Evolutionary conservation across 495 filamentous ascomycete species (phyloP).

Genomic region (Lasiosphaeria ovina): DNA sequence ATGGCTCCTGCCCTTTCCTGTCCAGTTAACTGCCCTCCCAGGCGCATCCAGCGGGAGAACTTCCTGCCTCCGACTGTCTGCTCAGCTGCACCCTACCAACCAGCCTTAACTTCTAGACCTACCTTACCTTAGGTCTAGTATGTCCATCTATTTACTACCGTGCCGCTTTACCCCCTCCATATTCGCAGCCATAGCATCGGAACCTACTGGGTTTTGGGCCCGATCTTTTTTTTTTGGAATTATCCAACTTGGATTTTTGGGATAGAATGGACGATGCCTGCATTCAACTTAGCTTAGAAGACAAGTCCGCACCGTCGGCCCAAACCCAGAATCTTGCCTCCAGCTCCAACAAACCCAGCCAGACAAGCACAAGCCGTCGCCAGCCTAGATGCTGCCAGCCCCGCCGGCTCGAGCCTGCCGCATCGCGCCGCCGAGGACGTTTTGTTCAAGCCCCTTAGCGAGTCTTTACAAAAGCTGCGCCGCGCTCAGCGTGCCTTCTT

Average conservation of each 20-base stretch:
- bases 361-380: not conserved
- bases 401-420: conserved; percentile 22
- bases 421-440: conserved; percentile 39
- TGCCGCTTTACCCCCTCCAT: conserved; percentile 4
- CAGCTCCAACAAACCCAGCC: not conserved
- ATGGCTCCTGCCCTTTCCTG: too few relatives aligned
- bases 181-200: conserved; percentile 10
- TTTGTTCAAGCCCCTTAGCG: conserved; percentile 34
- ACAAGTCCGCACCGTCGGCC: conserved; percentile 45
- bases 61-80: too few relatives aligned
- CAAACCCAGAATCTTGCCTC: conserved; percentile 29
- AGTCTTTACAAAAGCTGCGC: conserved; percentile 28
- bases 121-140: too few relatives aligned
- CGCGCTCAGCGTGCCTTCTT: conserved; percentile 27
- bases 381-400: conserved; percentile 23
- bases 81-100: not conserved
- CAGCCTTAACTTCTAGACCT: too few relatives aligned
- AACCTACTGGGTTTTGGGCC: not conserved
- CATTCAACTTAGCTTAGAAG: conserved; percentile 50
- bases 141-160: too few relatives aligned
- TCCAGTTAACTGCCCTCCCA: too few relatives aligned
- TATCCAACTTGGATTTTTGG: conserved; percentile 27
- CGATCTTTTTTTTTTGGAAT: conserved; percentile 15
- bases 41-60: too few relatives aligned
- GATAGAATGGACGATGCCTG: conserved; percentile 45